phyloP scores from a whole-genome alignment of 2,329 filamentous ascomycete species.

The Ophiostoma piceae region DNA sequence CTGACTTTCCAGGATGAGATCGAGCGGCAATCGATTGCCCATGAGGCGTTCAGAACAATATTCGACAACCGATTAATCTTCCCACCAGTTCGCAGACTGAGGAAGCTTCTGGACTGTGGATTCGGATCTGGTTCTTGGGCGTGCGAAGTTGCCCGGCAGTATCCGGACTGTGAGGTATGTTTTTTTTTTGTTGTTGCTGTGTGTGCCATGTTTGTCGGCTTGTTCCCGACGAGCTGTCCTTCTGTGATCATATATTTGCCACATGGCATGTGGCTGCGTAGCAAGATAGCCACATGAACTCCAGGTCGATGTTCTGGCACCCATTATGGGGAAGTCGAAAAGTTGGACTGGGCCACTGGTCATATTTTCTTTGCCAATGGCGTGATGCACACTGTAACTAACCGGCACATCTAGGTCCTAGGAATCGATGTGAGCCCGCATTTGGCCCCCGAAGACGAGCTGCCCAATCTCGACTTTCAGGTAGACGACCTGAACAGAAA shows the following conservation, averaged over 20 bases:
- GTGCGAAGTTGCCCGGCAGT: constrained; percentile 58
- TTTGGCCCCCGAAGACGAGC: constrained; percentile 57
- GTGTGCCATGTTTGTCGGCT: background rate
- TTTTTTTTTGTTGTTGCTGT: background rate
- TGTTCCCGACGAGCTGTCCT: background rate
- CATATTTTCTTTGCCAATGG: background rate
- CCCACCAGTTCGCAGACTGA: constrained; percentile 55
- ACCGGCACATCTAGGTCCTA: constrained; percentile 50
- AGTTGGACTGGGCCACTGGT: background rate
- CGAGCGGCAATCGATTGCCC: constrained; percentile 58
- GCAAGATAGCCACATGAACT: background rate
- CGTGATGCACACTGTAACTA: background rate
- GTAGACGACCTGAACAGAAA: constrained; percentile 66
- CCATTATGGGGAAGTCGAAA: background rate
- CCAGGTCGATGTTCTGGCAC: background rate
- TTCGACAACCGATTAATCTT: constrained; percentile 67
- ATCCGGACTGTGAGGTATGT: constrained; percentile 59
- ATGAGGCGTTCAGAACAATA: constrained; percentile 56
- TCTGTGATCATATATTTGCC: background rate
- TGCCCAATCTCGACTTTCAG: constrained; percentile 64
- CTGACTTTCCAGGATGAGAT: constrained; percentile 55
- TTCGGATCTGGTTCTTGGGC: constrained; percentile 69
- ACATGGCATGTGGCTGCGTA: background rate
- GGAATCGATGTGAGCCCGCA: constrained; percentile 68
- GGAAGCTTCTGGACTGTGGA: constrained; percentile 65